Evolutionary conservation across 306 rosid species (phyloP).

Genomic region (Argentina anserina): DNA sequence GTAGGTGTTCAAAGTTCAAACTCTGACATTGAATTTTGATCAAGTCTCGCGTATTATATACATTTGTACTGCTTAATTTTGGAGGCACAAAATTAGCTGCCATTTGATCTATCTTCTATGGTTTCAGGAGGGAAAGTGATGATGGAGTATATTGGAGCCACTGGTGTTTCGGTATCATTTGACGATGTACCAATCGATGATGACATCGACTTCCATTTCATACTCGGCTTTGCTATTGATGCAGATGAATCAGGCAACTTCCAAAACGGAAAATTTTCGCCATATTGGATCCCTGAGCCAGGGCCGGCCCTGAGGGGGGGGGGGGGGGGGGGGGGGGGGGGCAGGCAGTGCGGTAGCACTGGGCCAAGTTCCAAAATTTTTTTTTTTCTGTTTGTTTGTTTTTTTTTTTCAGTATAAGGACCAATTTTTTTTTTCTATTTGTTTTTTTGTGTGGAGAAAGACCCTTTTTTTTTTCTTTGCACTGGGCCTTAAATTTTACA

Average conservation of each 20-base stretch:
- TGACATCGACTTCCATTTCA: slow-evolving; percentile 46
- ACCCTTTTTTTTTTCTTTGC: no score
- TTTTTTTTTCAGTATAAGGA: no score
- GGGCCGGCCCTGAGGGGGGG: no score
- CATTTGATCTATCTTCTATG: not conserved
- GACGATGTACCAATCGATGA: slow-evolving; percentile 33
- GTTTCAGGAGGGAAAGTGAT: slow-evolving; percentile 48
- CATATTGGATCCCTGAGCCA: slow-evolving; percentile 37
- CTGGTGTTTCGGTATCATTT: slow-evolving; percentile 32
- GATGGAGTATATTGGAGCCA: slow-evolving; percentile 69
- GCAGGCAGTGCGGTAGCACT: no score
- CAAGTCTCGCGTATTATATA: no score
- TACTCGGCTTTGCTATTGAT: slow-evolving; percentile 48
- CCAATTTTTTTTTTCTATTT: no score
- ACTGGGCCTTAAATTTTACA: no score
- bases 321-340: no score
- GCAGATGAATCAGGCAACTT: slow-evolving; percentile 34
- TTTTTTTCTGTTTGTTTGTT: no score
- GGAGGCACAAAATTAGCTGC: not conserved
- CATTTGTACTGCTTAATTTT: no score
- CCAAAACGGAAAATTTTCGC: slow-evolving; percentile 46
- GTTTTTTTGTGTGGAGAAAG: no score
- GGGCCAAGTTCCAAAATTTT: no score
- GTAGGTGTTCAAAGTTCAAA: slow-evolving; percentile 7
- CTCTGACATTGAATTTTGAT: not conserved